Evolutionary conservation across 2,329 filamentous ascomycete genomes (phyloP).

Genomic region (Blastomyces silverae): DNA sequence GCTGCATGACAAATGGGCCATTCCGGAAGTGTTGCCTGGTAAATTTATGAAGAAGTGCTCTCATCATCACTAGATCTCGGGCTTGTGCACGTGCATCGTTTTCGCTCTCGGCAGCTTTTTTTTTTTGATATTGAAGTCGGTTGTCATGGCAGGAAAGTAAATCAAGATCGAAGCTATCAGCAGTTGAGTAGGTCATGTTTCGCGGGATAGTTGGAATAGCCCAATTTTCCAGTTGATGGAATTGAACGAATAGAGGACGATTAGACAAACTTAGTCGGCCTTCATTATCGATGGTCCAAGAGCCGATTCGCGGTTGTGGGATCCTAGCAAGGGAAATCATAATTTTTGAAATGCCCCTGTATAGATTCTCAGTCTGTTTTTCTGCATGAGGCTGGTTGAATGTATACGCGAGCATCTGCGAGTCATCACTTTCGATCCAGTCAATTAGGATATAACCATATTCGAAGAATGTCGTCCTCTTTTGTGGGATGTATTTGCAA

Average conservation of each 20-base stretch:
- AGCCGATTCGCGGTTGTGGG: constrained; percentile 23
- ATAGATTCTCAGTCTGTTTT: constrained; percentile 20
- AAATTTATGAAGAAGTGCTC: constrained; percentile 27
- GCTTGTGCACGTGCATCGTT: constrained; percentile 14
- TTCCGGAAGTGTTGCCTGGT: constrained; percentile 23
- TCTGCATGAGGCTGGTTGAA: constrained; percentile 15
- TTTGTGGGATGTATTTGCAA: constrained; percentile 14
- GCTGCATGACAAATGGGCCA: constrained; percentile 31
- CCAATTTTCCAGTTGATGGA: constrained; percentile 24
- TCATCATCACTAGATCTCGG: constrained; percentile 26
- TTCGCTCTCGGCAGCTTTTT: constrained; percentile 20
- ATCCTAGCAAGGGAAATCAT: constrained; percentile 20
- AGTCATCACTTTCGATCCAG: constrained; percentile 15
- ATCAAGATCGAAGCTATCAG: constrained; percentile 24
- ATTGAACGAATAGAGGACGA: constrained; percentile 22
- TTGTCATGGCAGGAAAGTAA: constrained; percentile 24
- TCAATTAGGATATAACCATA: constrained; percentile 19
- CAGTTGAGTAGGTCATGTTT: constrained; percentile 23
- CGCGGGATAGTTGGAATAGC: constrained; percentile 24
- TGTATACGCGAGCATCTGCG: constrained; percentile 13
- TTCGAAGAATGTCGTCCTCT: constrained; percentile 2
- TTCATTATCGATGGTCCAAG: constrained; percentile 22
- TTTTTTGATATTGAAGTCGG: constrained; percentile 24
- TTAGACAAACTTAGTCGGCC: constrained; percentile 22
- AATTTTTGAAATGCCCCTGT: constrained; percentile 18